A percentile compares a stretch with the other conserved stretches of the same genome.
Evolutionary conservation across 2,329 filamentous ascomycete genomes (phyloP).

Genomic region (Clonostachys chloroleuca): DNA sequence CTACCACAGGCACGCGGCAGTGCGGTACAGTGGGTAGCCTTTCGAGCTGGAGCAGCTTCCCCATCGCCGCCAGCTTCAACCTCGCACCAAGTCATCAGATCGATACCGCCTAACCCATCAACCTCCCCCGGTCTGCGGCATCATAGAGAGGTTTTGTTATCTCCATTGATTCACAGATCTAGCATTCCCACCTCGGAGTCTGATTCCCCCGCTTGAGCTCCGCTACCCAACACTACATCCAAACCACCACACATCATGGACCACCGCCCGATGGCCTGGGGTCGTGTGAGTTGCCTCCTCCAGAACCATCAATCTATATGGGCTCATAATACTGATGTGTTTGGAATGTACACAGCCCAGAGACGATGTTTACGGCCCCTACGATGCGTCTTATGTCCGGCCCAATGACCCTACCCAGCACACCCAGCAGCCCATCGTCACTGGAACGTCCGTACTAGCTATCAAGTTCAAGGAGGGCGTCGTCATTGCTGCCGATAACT

Average conservation of each 20-base stretch:
- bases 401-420: conserved; percentile 69
- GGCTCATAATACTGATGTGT: background rate
- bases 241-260: conserved; percentile 45
- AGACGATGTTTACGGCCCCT: conserved; percentile 94
- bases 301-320: conserved; percentile 5
- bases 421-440: conserved; percentile 90
- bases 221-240: background rate
- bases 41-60: background rate
- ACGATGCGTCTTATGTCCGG: conserved; percentile 83
- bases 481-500: conserved; percentile 93
- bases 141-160: too few relatives aligned
- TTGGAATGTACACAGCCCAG: conserved; percentile 60
- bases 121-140: too few relatives aligned
- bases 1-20: conserved; percentile 28
- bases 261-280: conserved; percentile 70
- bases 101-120: background rate
- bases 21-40: conserved; percentile 4
- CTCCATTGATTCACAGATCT: too few relatives aligned
- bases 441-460: conserved; percentile 90
- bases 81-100: too few relatives aligned
- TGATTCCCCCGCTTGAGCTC: too few relatives aligned
- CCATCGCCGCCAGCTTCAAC: conserved; percentile 6
- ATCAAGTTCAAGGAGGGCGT: conserved; percentile 97
- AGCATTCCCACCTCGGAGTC: too few relatives aligned
- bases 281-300: conserved; percentile 50